phyloP scores from a whole-genome alignment of 345 rosid genomes.

The Firmiana major region DNA sequence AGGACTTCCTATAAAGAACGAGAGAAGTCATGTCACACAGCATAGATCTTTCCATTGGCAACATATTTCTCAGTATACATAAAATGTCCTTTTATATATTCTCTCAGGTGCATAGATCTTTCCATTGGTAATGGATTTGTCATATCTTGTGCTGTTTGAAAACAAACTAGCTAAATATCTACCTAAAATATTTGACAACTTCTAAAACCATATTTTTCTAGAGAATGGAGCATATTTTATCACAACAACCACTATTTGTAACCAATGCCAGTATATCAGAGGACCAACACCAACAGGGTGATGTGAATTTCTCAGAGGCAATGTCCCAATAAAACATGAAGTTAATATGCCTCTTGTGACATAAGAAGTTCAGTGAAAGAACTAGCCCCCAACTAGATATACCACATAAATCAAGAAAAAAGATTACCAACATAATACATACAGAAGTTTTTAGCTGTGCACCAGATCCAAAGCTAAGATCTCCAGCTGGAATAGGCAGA shows the following conservation, averaged over 20 bases:
- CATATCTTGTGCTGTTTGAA: neutral
- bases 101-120: neutral
- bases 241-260: neutral
- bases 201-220: neutral
- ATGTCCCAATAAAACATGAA: neutral
- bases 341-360: neutral
- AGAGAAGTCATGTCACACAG: neutral
- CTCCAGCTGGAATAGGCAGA: constrained; percentile 91
- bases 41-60: neutral
- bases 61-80: neutral
- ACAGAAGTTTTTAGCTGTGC: constrained; percentile 95
- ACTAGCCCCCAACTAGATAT: neutral
- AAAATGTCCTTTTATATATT: neutral
- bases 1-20: neutral
- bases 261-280: neutral
- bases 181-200: neutral
- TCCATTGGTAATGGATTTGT: neutral
- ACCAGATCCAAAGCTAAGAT: constrained; percentile 96
- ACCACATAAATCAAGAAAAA: neutral
- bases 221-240: neutral
- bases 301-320: neutral
- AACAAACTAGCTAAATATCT: neutral
- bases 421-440: constrained; percentile 16
- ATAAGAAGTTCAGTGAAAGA: neutral
- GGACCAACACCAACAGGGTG: neutral